Base-by-base conservation (phyloP, 257 asterid species). In the Sherardia arvensis region DNA sequence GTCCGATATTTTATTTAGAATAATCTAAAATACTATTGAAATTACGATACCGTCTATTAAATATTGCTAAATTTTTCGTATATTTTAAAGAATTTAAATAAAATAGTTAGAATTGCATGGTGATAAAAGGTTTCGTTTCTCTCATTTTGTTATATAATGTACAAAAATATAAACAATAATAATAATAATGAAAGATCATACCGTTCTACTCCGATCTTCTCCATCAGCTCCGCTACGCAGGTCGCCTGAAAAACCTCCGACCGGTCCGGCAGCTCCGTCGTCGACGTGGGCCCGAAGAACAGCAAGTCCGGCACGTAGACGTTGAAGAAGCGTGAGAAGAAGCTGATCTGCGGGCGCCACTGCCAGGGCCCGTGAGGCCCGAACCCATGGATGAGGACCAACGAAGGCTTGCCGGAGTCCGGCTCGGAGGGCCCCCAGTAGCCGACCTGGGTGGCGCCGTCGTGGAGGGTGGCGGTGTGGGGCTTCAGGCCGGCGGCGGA, bases 361-460 rank as follows among this genome's bases (percentile, higher is more conserved):
- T 87, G 97, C 89, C 90, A 86, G 10, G 74, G 64, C n/a, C 93
- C 83, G 22, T 70, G 75, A 0, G 93, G 87, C 0, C 96, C 95
- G 49, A 86, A 89, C 29, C 96, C 95, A 56, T 89, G 96, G 56
- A 89, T 72, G 5, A 89, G 85, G 60, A 86, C 53, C 17, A 89
- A 71, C 23, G 81, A 40, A 17, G 93, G 95, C 32, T 84, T 89
- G 7, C 80, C 47, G 5, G 81, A 36, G 40, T 66, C 30, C 6
- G 64, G 62, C 15, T 1, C 18, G 28, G 73, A 66, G 1, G 95
- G 96, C 8, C 91, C 96, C 95, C 93, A 89, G 56, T 74, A 84
- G 66, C 81, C 86, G 68, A 89, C 66, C 2, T 18, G 20, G 30
- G 61, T 56, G 64, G 86, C 75, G 78, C 79, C 94, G 45, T 66